A percentile compares a stretch with the other conserved stretches of the same genome.
phyloP scores from a whole-genome alignment of 306 rosid genomes.

The Casuarina cunninghamiana region DNA sequence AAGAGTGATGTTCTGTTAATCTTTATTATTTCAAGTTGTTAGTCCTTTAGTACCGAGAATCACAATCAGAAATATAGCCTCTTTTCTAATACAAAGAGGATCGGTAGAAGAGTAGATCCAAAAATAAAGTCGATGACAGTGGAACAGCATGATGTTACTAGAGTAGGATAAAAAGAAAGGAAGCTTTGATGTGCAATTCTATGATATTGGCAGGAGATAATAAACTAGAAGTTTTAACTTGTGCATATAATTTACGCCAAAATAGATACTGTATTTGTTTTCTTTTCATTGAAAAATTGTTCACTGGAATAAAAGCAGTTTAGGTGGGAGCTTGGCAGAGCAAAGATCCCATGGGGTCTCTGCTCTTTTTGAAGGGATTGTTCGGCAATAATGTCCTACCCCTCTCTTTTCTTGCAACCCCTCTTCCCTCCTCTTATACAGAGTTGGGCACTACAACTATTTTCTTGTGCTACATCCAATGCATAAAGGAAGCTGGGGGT shows the following conservation, averaged over 20 bases:
- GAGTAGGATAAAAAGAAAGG: neutral
- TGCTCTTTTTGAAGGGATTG: no score
- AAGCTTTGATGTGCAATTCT: neutral
- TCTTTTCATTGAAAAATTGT: no score
- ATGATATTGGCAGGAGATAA: neutral
- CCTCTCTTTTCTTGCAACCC: no score
- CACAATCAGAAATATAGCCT: neutral
- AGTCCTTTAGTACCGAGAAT: neutral
- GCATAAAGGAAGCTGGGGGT: no score
- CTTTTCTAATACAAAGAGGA: neutral
- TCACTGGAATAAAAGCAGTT: no score
- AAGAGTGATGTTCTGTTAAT: neutral
- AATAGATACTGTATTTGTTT: neutral
- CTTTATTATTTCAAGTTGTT: neutral
- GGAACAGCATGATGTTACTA: neutral
- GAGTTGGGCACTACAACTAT: neutral
- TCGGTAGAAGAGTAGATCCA: neutral
- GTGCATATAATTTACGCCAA: neutral
- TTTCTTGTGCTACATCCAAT: neutral
- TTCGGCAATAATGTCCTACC: no score
- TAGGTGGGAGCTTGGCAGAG: no score
- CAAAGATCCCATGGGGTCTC: no score
- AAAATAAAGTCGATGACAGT: neutral
- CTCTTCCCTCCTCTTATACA: neutral
- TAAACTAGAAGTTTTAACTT: neutral